Base-by-base conservation (phyloP, 352 stramenopile species). In the Phytophthora chlamydospora region DNA sequence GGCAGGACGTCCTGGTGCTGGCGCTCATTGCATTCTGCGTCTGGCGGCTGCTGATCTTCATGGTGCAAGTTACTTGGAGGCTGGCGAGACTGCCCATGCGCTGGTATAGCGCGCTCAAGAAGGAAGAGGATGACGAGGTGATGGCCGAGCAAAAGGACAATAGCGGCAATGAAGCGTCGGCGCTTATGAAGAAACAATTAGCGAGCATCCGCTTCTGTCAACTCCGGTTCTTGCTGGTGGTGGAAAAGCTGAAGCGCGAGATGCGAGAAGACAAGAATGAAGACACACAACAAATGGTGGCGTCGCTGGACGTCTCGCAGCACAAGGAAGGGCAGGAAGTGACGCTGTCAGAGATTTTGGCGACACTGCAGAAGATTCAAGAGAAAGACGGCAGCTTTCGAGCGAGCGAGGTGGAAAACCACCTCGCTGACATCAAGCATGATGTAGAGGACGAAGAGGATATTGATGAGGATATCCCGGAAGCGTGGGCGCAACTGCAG, bases 211-310 rank as follows among this genome's bases (percentile, higher is more conserved):
- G 68, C 8, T 71, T 73, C 34, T 85, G 76, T 57, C 73, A 79
- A 50, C 40, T 75, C 38, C 71, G 79, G 50, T 78, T 83, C 11
- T 58, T 81, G 12, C 58, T 72, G 8, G 59, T 83, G 13, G 64
- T 77, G 6, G 67, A 83, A 33, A 83, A 83, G 39, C 60, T 85
- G 33, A 75, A 81, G 53, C 68, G 64, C 29, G 76, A 85, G 54
- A 74, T 79, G 39, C 58, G 57, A 38, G 54, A 68, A 9, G 46
- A 41, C 11, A 51, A 45, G n/a, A 63, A 13, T 17, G 55, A 72
- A 14, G 35, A 63, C 34, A 74, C 49, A n/a, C 72, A 80, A 44
- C 51, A 76, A 53, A 67, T 74, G 51, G 55, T 85, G 21, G 73
- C 67, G 31, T 70, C 66, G 11, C 38, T 82, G 11, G 38, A 32